phyloP scores from a whole-genome alignment of 139 green algal species.

The Zygnema cylindricum region DNA sequence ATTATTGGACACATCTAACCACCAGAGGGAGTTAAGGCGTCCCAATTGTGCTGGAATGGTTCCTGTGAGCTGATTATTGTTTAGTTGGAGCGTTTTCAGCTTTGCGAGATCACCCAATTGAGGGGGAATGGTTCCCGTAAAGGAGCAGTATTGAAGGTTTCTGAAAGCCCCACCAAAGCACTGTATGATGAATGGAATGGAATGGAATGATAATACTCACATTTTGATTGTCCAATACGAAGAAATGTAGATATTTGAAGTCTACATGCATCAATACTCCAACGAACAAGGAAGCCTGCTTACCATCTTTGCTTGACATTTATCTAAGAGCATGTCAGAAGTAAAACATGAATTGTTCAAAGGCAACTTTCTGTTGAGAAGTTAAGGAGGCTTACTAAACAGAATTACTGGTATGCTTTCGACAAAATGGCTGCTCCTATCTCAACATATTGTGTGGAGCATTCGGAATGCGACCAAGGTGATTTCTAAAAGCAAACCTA shows the following conservation, averaged over 20 bases:
- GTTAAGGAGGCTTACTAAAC: too few relatives aligned
- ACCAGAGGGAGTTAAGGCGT: neutral
- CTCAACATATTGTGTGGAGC: too few relatives aligned
- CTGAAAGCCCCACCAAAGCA: neutral
- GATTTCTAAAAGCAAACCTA: neutral
- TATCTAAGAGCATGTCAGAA: too few relatives aligned
- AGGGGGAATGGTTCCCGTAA: neutral
- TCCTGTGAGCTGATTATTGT: slow-evolving; percentile 14
- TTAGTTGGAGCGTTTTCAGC: slow-evolving; percentile 14
- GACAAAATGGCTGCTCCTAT: too few relatives aligned
- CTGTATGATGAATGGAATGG: neutral
- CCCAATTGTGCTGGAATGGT: neutral
- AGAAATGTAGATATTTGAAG: too few relatives aligned
- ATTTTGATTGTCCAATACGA: too few relatives aligned
- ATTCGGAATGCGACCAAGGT: neutral
- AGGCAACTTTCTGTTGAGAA: too few relatives aligned
- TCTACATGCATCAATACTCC: neutral
- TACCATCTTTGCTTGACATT: too few relatives aligned
- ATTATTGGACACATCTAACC: slow-evolving; percentile 26
- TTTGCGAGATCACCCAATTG: neutral
- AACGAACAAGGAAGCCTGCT: too few relatives aligned
- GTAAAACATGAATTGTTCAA: too few relatives aligned
- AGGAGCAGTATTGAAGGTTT: neutral
- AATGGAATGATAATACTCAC: neutral
- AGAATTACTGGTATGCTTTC: too few relatives aligned